Evolutionary conservation across 2,329 filamentous ascomycete genomes (phyloP), one percentile per base, ranked within the genome.

Genomic region (Fusarium penzigii): DNA sequence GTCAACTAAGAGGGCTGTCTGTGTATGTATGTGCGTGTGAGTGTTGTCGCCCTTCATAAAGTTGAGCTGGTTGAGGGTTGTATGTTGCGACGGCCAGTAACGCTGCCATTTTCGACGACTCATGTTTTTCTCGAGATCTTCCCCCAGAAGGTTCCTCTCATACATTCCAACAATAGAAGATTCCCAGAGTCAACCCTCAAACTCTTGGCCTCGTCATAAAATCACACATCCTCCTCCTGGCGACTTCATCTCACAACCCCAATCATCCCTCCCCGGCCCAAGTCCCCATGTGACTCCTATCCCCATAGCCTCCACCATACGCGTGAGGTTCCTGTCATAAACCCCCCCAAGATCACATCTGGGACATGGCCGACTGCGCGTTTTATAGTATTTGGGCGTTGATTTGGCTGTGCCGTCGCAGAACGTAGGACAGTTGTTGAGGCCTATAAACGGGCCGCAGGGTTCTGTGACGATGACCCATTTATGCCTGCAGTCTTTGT

Each of bases 361-460:
- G 36, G 74, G 78, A 55, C 76, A 79, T 36, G 68, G 66, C 44
- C 73, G 68, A 57, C 56, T 68, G 52, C 49, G 65, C 42, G 69
- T 79, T 46, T 58, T 60, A 52, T 72, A 69, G 51, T 71, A 61
- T 11, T 63, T 62, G 2, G 74, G 74, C 25, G 67, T 55, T 17
- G 68, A 63, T 54, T 75, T 73, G 46, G 72, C 62, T 32, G 64
- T 62, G 47, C 72, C 72, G 57, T 72, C 70, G 48, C 69, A 65
- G 57, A 82, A 78, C 38, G 50, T 55, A 0, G 68, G 62, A 66
- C 81, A 84, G 29, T 68, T 78, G 52, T 65, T 68, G 68, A 84
- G 83, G 53, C 80, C 79, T 66, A 73, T 72, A 12, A 75, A 75
- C 0, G 78, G 77, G 5, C 62, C 71, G 69, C 81, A 84, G 6